Evolutionary conservation across 345 rosid species (phyloP), one percentile per base, ranked within the genome.

Genomic region (Melastoma malabathricum): DNA sequence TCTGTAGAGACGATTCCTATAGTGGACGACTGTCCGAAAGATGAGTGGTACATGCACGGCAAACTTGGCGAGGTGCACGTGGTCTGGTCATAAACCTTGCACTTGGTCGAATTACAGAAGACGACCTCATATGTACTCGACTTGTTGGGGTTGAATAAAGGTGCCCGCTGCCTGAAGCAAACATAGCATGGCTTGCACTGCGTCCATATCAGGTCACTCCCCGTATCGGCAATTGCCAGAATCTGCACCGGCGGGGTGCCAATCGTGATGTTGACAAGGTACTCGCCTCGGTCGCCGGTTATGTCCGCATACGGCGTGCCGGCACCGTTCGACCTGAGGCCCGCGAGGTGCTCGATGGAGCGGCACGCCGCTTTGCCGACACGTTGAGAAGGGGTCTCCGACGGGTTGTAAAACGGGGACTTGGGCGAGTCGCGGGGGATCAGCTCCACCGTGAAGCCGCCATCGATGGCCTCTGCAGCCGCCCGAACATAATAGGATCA

Each of bases 121-220:
- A 72, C 0, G 6, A 20, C 25, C 50, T 18, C 62, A 61, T 22
- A 22, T 4, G 25, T 22, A 1, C 25, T 22, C 25, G 25, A 22
- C 25, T 22, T 22, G 25, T 4, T 62, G 79, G 75, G 77, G 51
- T 70, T 61, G 12, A 83, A 75, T 15, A 73, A 18, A 2, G 79
- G 72, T 57, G 43, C 57, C 0, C 10, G 50, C 18, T 71, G 79
- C 13, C 58, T 0, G 62, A 47, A 75, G 58, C 83, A 82, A 0
- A 58, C 25, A 0, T n/a, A 0, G 50, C 81, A 67, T 1, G 63
- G 70, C 43, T 47, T 3, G 66, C 77, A 68, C 50, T 63, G 77
- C 3, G 63, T 57, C 77, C 77, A 68, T 53, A 59, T 54, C 15
- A 73, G 55, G 50, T 65, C 62, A 51, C 71, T 65, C 5, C 61